Conservation (phyloP, 2,329 filamentous ascomycete species). For the Mycosphaerelloides madeirae region DNA sequence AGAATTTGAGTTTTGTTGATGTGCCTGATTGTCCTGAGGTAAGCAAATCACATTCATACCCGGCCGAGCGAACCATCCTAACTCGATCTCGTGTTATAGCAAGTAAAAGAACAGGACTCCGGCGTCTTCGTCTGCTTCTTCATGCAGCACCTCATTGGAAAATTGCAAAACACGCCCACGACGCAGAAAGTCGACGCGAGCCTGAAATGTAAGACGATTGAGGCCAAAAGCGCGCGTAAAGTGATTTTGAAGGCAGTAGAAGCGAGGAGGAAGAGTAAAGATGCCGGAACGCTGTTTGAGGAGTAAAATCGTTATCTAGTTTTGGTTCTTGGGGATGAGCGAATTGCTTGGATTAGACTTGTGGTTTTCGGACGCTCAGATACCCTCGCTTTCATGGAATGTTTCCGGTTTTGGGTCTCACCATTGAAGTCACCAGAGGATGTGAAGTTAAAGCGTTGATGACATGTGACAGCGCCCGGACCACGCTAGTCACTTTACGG, state of each 20-base stretch:
- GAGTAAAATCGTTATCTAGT: background rate
- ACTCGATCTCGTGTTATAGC: background rate
- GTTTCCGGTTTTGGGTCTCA: too few relatives aligned
- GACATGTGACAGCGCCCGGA: too few relatives aligned
- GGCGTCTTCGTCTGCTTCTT: constrained; percentile 10
- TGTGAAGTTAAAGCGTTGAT: too few relatives aligned
- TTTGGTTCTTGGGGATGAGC: background rate
- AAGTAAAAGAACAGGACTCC: constrained; percentile 3
- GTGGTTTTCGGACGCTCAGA: background rate
- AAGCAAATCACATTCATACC: too few relatives aligned
- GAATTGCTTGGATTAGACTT: too few relatives aligned
- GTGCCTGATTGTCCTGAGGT: constrained; percentile 1
- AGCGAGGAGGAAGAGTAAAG: constrained; percentile 1
- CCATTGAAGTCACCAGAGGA: too few relatives aligned
- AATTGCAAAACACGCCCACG: constrained; percentile 5
- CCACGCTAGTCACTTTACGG: too few relatives aligned
- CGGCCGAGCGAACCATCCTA: background rate
- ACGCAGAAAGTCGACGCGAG: constrained; percentile 11
- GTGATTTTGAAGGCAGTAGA: constrained; percentile 6
- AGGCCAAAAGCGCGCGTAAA: constrained; percentile 7
- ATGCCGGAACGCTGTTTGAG: background rate
- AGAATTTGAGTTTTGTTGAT: constrained; percentile 2
- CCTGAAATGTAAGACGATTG: constrained; percentile 2
- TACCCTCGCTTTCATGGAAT: background rate
- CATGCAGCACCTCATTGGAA: constrained; percentile 11